A percentile compares a stretch with the other conserved stretches of the same genome.
These are phyloP conservation scores for Alternaria alternata DNA, from an alignment of 2,329 filamentous ascomycete genomes.

Conservation along the genomic window DNA sequence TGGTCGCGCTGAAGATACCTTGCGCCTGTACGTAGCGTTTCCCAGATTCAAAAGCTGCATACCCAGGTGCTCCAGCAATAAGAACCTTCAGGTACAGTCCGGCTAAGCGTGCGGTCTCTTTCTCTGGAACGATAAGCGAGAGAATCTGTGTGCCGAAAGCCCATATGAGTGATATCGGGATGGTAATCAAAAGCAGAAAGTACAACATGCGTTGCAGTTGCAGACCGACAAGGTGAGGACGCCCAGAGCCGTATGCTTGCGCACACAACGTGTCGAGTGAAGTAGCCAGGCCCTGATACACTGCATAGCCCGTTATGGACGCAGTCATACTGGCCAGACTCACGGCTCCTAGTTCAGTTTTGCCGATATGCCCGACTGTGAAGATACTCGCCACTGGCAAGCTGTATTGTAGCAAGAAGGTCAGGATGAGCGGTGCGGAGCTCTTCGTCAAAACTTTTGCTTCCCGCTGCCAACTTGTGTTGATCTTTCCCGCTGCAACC, in stretches of 20 bases:
- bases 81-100: conserved; percentile 77
- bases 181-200: conserved; percentile 75
- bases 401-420: conserved; percentile 59
- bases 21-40: conserved; percentile 92
- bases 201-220: conserved; percentile 83
- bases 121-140: conserved; percentile 71
- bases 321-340: conserved; percentile 59
- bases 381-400: conserved; percentile 59
- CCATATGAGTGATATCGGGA: conserved; percentile 79
- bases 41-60: conserved; percentile 76
- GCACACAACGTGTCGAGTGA: conserved; percentile 91
- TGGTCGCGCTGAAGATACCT: conserved; percentile 81
- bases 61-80: conserved; percentile 75
- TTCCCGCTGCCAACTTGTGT: conserved; percentile 91
- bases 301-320: conserved; percentile 58
- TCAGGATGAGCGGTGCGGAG: conserved; percentile 55
- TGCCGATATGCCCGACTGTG: conserved; percentile 60
- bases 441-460: conserved; percentile 75
- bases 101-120: conserved; percentile 73
- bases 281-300: conserved; percentile 75
- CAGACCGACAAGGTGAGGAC: conserved; percentile 85
- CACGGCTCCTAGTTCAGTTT: conserved; percentile 58
- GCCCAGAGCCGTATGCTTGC: conserved; percentile 91
- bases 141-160: conserved; percentile 72
- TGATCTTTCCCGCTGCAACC: conserved; percentile 79